phyloP scores from a whole-genome alignment of 2,329 filamentous ascomycete species.

The Tolypocladium nubicola region DNA sequence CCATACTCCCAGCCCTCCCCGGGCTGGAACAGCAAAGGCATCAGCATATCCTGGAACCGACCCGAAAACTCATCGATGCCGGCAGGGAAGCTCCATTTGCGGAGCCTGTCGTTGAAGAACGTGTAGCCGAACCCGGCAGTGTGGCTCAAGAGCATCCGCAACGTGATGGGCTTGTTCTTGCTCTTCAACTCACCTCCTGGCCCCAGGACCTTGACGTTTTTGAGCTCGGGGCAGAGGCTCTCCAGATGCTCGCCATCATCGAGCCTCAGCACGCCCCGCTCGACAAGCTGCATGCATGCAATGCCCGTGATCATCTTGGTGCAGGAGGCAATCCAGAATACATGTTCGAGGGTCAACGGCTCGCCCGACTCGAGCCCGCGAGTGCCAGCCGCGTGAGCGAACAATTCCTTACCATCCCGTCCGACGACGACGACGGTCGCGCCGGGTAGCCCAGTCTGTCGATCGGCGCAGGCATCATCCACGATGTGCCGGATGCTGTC shows the following conservation, averaged over 20 bases:
- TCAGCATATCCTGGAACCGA: constrained; percentile 36
- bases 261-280: constrained; percentile 34
- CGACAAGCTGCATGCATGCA: constrained; percentile 47
- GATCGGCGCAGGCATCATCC: constrained; percentile 23
- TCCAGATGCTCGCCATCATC: constrained; percentile 38
- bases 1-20: constrained; percentile 52
- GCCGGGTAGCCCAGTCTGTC: constrained; percentile 28
- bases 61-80: constrained; percentile 49
- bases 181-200: constrained; percentile 25
- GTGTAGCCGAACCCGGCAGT: constrained; percentile 47
- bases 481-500: constrained; percentile 13
- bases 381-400: constrained; percentile 36
- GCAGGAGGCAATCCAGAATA: constrained; percentile 50
- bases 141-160: constrained; percentile 48
- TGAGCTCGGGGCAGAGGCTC: constrained; percentile 38
- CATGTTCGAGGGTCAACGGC: constrained; percentile 46
- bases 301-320: constrained; percentile 44
- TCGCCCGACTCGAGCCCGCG: constrained; percentile 31
- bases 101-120: constrained; percentile 39
- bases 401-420: constrained; percentile 34
- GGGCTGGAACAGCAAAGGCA: constrained; percentile 52
- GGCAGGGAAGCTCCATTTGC: constrained; percentile 34
- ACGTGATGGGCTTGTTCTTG: constrained; percentile 39
- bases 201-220: constrained; percentile 31
- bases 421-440: constrained; percentile 34